Conservation (phyloP, 1,139 yeast genomes). For the Geotrichum fermentans region DNA sequence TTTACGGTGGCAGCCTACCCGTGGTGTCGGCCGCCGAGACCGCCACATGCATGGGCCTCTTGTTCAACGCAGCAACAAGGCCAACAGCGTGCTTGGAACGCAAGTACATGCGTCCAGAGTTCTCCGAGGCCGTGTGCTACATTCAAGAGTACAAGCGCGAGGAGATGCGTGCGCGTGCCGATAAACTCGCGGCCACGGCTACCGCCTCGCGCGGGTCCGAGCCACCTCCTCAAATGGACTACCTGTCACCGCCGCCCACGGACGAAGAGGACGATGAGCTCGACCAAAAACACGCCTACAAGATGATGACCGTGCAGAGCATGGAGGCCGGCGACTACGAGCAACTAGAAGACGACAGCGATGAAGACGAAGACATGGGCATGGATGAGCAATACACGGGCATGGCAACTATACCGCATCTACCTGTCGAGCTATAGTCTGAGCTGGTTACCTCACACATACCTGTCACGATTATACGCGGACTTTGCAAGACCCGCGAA, state of each 20-base stretch:
- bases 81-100: constrained; percentile 5
- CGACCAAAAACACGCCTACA: neutral
- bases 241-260: constrained; percentile 8
- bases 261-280: constrained; percentile 2
- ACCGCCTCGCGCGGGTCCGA: neutral
- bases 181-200: neutral
- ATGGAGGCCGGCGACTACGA: constrained; percentile 4
- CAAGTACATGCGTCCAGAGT: constrained; percentile 3
- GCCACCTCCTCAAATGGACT: neutral
- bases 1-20: neutral
- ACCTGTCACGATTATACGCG: no score
- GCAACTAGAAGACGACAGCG: neutral
- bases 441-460: no score
- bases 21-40: neutral
- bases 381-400: no score
- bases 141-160: neutral
- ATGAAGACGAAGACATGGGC: constrained; percentile 1
- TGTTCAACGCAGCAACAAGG: neutral
- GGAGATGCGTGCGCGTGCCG: neutral
- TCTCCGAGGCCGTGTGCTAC: constrained; percentile 1
- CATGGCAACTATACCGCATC: no score
- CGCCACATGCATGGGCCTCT: neutral
- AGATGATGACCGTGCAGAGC: neutral
- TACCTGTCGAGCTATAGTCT: no score
- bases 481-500: no score